Base-by-base conservation (phyloP, 2,329 filamentous ascomycete genomes). In the Paraconiothyrium brasiliense region DNA sequence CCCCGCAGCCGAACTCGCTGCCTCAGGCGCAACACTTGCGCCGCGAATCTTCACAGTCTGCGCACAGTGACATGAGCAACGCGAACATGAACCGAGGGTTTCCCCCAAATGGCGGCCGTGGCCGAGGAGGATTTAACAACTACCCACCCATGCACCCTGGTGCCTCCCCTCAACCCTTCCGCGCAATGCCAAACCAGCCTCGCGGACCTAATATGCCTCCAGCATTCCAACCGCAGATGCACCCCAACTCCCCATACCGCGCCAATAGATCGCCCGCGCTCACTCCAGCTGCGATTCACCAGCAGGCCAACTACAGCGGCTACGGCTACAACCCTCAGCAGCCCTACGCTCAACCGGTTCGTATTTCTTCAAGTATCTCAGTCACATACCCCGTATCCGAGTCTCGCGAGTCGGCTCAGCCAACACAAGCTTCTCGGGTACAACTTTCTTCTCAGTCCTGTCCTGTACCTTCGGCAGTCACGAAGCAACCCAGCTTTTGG, bases 21-120 rank as follows among this genome's bases (percentile, higher is more conserved):
- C 75, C 87, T 58, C 90, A 91, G 72, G 85, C 88, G n/a, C 87
- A 86, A 67, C 94, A 98, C 80, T 87, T 92, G 71, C 91, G 94
- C 73, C 90, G 93, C 70, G 91, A 94, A 77, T 97, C 94, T 34
- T 90, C 90, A 41, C 93, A 95, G 74, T 96, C 92, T 24, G 86
- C 89, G 66, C 91, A 94, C 78, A 88, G 87, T 76, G 91, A 94
- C 66, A 86, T 90, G 79, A 87, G 85, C 77, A 88, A 86, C 86
- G 87, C 74, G 67, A 82, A 80, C 71, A 80, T 83, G 76, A 71
- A 75, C 64, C 74, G 76, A 14, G 73, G 75, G 43, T 83, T 80
- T 63, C 71, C 75, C 27, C 76, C 79, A 13, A 77, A 76, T 60
- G 82, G 79, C 63, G 79, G 81, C 67, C 84, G 83, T 51, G 84